These are phyloP conservation scores for Yueomyces sinensis DNA, from an alignment of 805 yeast genomes.

Conservation along the genomic window DNA sequence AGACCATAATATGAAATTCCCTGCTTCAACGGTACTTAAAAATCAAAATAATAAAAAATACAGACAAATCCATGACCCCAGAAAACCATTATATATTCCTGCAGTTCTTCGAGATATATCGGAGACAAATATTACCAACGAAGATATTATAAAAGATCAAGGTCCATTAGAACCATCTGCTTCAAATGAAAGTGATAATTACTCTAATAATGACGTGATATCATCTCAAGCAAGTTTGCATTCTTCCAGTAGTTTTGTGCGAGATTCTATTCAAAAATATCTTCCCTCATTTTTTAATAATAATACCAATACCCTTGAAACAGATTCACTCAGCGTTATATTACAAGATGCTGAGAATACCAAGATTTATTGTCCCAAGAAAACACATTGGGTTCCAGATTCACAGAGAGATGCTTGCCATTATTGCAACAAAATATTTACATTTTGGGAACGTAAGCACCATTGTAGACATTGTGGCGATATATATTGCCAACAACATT, in stretches of 20 bases:
- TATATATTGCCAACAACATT: constrained; percentile 60
- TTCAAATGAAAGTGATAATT: constrained; percentile 1
- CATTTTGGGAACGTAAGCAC: constrained; percentile 67
- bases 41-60: constrained; percentile 15
- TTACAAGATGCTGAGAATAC: neutral
- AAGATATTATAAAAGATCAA: constrained; percentile 19
- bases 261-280: constrained; percentile 8
- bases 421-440: constrained; percentile 54
- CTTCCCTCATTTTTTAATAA: constrained; percentile 7
- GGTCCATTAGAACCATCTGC: neutral
- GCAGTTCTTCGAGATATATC: constrained; percentile 61
- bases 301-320: neutral
- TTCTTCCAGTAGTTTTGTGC: constrained; percentile 11
- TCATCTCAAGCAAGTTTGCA: constrained; percentile 16
- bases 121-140: constrained; percentile 30
- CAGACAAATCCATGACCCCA: constrained; percentile 66
- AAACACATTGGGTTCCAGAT: constrained; percentile 68
- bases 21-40: neutral
- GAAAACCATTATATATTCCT: constrained; percentile 81
- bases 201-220: neutral
- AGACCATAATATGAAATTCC: no score
- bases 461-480: constrained; percentile 84
- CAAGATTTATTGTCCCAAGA: constrained; percentile 5
- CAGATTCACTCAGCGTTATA: neutral
- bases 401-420: constrained; percentile 49